Evolutionary conservation across 2,329 filamentous ascomycete genomes (phyloP).

Genomic region (Lachnellula occidentalis): DNA sequence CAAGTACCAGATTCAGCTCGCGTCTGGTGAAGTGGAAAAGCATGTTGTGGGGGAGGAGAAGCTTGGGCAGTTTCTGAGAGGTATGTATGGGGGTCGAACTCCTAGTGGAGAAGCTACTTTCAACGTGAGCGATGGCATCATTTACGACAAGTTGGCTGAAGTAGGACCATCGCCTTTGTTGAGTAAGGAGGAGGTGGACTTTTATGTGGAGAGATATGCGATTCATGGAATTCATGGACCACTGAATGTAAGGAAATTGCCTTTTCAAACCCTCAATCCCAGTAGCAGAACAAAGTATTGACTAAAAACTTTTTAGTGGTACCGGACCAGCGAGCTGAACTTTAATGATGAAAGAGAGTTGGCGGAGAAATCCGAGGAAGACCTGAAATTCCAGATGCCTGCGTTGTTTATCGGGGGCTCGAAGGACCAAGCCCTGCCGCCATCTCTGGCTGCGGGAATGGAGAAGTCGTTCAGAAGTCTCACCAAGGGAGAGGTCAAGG

Average conservation of each 20-base stretch:
- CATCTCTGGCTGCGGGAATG: constrained; percentile 68
- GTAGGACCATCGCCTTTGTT: constrained; percentile 56
- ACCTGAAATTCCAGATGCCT: constrained; percentile 51
- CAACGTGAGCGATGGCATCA: constrained; percentile 53
- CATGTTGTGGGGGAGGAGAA: constrained; percentile 50
- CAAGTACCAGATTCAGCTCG: constrained; percentile 78
- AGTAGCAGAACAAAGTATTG: background rate
- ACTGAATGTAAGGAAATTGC: constrained; percentile 46
- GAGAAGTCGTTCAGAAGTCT: constrained; percentile 56
- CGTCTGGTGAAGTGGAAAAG: constrained; percentile 53
- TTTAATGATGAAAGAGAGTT: constrained; percentile 66
- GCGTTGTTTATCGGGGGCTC: constrained; percentile 70
- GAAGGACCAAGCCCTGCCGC: constrained; percentile 66
- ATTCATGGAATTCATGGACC: constrained; percentile 71
- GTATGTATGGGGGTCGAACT: constrained; percentile 62
- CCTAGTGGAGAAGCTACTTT: constrained; percentile 53
- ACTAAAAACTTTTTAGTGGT: constrained; percentile 53
- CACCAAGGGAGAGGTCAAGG: constrained; percentile 59
- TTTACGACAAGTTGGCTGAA: constrained; percentile 56
- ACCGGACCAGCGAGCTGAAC: constrained; percentile 68
- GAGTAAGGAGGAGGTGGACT: constrained; percentile 64
- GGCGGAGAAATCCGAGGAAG: constrained; percentile 46
- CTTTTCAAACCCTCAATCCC: background rate
- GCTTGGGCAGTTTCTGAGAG: constrained; percentile 65
- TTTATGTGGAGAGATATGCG: constrained; percentile 69